Conservation (phyloP, 768 basidiomycete genomes). For the Tricholoma saponaceum region DNA sequence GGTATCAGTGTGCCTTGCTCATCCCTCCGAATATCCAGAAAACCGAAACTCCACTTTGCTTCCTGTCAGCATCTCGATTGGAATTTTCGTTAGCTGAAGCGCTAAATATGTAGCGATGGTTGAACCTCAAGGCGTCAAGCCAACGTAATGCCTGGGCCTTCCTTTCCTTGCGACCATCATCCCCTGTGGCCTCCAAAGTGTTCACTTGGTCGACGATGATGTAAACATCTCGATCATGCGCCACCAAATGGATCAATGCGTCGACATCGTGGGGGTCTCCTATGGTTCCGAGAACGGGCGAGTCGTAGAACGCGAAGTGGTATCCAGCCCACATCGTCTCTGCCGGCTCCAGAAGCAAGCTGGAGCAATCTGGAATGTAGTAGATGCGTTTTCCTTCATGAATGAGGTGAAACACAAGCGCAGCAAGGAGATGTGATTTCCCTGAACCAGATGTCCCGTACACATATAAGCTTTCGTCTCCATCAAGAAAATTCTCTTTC, state of each 20-base stretch:
- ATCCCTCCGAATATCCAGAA: constrained; percentile 10
- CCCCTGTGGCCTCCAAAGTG: too few species aligned
- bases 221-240: too few species aligned
- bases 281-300: too few species aligned
- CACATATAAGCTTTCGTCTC: constrained; percentile 5
- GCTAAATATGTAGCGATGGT: constrained; percentile 10
- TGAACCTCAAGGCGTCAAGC: constrained; percentile 3
- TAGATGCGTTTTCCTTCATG: constrained; percentile 9
- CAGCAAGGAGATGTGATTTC: too few species aligned
- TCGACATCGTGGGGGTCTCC: too few species aligned
- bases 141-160: too few species aligned
- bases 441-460: too few species aligned
- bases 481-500: constrained; percentile 1
- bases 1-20: constrained; percentile 8
- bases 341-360: constrained; percentile 2
- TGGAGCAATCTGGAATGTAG: constrained; percentile 10
- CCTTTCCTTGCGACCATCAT: too few species aligned
- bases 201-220: too few species aligned
- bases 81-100: constrained; percentile 13
- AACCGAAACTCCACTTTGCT: constrained; percentile 10
- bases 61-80: constrained; percentile 7
- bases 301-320: too few species aligned
- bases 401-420: too few species aligned
- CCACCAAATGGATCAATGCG: constrained; percentile 3
- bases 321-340: constrained; percentile 4